Evolutionary conservation across 2,329 filamentous ascomycete genomes (phyloP).

Genomic region (Pseudopithomyces chartarum): DNA sequence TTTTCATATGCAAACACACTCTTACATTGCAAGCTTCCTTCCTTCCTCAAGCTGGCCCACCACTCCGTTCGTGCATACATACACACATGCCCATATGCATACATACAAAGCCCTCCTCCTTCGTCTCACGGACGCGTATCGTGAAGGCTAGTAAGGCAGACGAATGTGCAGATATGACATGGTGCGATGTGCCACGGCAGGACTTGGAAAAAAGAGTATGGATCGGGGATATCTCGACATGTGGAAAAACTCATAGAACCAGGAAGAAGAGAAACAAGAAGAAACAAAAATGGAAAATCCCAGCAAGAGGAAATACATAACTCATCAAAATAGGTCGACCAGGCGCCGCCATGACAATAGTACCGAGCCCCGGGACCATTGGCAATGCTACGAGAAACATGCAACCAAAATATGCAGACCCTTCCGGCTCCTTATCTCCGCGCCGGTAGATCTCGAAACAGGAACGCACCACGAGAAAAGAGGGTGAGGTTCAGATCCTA

Average conservation of each 20-base stretch:
- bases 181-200: neutral
- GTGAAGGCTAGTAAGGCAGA: conserved; percentile 7
- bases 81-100: neutral
- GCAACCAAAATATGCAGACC: neutral
- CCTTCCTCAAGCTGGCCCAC: neutral
- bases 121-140: neutral
- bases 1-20: neutral
- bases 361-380: neutral
- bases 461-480: neutral
- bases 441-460: neutral
- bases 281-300: neutral
- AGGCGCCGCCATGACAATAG: neutral
- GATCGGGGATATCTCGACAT: conserved; percentile 12
- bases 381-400: neutral
- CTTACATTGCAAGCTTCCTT: neutral
- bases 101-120: conserved; percentile 6
- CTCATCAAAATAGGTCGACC: neutral
- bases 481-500: conserved; percentile 1
- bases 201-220: neutral
- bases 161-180: neutral
- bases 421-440: neutral
- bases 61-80: neutral
- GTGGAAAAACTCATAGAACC: neutral
- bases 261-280: neutral
- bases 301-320: conserved; percentile 4